Conservation (phyloP, 2,329 filamentous ascomycete species). For the Sporothrix humicola region DNA sequence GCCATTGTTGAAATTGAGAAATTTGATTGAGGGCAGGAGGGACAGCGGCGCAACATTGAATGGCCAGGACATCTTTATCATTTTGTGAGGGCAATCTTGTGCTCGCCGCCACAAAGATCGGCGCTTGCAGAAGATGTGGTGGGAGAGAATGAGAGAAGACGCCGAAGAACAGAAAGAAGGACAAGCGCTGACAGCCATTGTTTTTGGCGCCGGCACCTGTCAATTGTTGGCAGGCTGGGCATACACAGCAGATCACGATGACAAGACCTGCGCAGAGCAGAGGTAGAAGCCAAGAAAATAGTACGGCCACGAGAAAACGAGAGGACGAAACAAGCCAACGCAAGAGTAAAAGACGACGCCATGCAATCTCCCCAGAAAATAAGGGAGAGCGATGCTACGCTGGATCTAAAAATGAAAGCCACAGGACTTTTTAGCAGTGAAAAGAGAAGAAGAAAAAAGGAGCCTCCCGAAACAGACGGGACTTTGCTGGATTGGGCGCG, state of each 20-base stretch:
- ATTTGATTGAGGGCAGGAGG: neutral
- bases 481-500: neutral
- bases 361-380: neutral
- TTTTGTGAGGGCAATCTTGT: neutral
- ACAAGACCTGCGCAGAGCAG: too few relatives aligned
- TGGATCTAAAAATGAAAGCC: constrained; percentile 21
- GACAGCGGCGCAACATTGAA: neutral
- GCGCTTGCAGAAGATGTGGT: neutral
- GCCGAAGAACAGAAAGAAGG: neutral
- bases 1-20: neutral
- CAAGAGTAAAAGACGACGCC: neutral
- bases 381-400: constrained; percentile 7
- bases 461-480: neutral
- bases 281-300: neutral
- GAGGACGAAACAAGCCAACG: neutral
- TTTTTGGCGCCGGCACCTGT: constrained; percentile 3
- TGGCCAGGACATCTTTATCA: neutral
- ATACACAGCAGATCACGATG: neutral
- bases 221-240: too few relatives aligned
- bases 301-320: neutral
- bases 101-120: neutral
- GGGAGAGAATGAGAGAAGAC: neutral
- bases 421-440: neutral
- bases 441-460: neutral
- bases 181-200: neutral